phyloP scores from a whole-genome alignment of 2,329 filamentous ascomycete species.

The Trichoderma atrobrunneum region DNA sequence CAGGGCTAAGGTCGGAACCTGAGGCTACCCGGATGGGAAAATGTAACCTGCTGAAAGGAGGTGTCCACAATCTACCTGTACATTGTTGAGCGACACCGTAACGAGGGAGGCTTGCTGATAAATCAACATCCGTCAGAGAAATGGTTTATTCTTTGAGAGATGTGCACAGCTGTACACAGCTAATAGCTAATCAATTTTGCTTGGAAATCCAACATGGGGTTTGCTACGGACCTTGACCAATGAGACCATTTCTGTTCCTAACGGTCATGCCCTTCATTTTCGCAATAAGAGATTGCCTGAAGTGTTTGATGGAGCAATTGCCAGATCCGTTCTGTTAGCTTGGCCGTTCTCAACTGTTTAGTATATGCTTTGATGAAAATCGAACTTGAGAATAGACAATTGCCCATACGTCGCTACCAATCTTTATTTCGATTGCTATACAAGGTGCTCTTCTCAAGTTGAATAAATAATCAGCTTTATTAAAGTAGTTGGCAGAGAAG shows the following conservation, averaged over 20 bases:
- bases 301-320: neutral
- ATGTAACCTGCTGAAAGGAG: neutral
- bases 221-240: neutral
- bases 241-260: neutral
- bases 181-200: neutral
- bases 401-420: neutral
- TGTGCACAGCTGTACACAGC: neutral
- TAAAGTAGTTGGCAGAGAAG: neutral
- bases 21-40: neutral
- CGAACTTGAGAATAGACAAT: neutral
- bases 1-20: neutral
- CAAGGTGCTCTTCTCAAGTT: accelerated
- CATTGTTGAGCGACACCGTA: neutral
- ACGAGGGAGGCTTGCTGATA: neutral
- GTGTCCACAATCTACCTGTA: neutral
- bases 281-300: neutral
- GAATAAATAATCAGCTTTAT: neutral
- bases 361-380: neutral
- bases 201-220: neutral
- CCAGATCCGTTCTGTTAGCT: neutral
- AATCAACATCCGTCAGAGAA: neutral
- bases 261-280: neutral
- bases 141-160: neutral
- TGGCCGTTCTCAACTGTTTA: neutral
- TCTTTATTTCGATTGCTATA: neutral